Evolutionary conservation across 495 filamentous ascomycete species (phyloP).

Genomic region (Hypoxylon lenormandii): DNA sequence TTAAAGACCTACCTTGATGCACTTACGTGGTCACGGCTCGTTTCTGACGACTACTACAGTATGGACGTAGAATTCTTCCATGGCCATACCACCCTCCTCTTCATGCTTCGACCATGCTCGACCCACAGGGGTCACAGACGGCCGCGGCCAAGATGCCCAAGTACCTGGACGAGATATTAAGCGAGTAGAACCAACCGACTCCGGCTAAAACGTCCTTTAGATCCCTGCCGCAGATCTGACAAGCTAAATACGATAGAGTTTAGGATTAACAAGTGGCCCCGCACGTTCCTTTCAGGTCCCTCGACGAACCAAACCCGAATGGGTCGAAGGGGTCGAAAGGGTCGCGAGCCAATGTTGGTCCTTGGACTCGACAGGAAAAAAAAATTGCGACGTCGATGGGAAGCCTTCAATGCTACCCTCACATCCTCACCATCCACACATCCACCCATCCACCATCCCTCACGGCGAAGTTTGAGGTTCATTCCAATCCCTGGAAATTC

Average conservation of each 20-base stretch:
- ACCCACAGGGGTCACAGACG: constrained; percentile 28
- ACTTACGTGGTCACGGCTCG: constrained; percentile 10
- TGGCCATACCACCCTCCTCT: constrained; percentile 12
- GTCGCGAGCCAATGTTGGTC: constrained; percentile 10
- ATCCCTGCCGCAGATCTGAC: constrained; percentile 49
- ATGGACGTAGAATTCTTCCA: constrained; percentile 5
- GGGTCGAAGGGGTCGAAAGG: constrained; percentile 10
- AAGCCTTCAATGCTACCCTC: constrained; percentile 38
- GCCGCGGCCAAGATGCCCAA: constrained; percentile 42
- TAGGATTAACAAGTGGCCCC: constrained; percentile 44
- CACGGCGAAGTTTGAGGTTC: constrained; percentile 33
- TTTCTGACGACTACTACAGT: constrained; percentile 22
- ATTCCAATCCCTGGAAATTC: constrained; percentile 33
- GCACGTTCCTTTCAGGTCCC: constrained; percentile 32
- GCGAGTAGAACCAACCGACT: constrained; percentile 42
- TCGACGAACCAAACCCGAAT: constrained; percentile 23
- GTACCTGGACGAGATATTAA: constrained; percentile 46
- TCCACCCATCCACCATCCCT: too few species aligned
- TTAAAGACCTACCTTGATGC: constrained; percentile 15
- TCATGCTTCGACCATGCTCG: constrained; percentile 18
- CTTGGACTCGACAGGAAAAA: neutral
- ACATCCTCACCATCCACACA: too few species aligned
- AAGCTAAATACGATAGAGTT: constrained; percentile 46
- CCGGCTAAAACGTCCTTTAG: constrained; percentile 40
- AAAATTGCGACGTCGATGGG: constrained; percentile 29